Evolutionary conservation across 1,284 basidiomycete genomes (phyloP).

Genomic region (Sanghuangporus baumii): DNA sequence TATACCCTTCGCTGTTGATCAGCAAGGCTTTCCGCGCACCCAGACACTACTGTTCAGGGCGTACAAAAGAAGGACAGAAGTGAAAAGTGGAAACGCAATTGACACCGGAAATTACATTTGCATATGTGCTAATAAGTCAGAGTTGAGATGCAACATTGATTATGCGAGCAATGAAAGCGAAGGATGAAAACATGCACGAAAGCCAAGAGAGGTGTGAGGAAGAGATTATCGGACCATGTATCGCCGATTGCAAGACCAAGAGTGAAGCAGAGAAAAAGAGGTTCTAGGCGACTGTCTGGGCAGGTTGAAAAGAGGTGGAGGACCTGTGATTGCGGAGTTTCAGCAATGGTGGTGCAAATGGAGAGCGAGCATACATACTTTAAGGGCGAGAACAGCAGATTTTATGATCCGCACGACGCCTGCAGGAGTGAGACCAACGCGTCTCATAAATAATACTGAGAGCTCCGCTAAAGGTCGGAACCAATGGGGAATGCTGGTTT

Average conservation of each 20-base stretch:
- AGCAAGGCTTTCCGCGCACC: no score
- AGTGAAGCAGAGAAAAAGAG: conserved; percentile 11
- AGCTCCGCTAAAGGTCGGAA: background rate
- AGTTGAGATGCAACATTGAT: background rate
- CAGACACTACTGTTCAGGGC: no score
- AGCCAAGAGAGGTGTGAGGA: conserved; percentile 3
- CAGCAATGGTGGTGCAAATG: background rate
- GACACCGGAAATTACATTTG: background rate
- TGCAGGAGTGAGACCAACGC: background rate
- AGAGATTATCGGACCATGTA: conserved; percentile 13
- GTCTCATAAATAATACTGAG: background rate
- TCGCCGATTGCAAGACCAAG: conserved; percentile 10
- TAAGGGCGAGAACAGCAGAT: conserved; percentile 6
- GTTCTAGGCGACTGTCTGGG: conserved; percentile 8
- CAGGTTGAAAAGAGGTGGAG: conserved; percentile 7
- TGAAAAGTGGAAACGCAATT: no score
- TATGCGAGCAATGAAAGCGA: conserved; percentile 3
- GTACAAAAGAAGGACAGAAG: no score
- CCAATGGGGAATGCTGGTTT: background rate
- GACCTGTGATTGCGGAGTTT: background rate
- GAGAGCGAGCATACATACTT: background rate
- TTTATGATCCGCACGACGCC: conserved; percentile 1
- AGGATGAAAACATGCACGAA: conserved; percentile 13
- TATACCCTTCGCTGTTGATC: no score
- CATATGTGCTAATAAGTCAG: background rate